These are phyloP conservation scores for Neofusicoccum umdonicola DNA, from an alignment of 2,329 filamentous ascomycete genomes.

Conservation along the genomic window DNA sequence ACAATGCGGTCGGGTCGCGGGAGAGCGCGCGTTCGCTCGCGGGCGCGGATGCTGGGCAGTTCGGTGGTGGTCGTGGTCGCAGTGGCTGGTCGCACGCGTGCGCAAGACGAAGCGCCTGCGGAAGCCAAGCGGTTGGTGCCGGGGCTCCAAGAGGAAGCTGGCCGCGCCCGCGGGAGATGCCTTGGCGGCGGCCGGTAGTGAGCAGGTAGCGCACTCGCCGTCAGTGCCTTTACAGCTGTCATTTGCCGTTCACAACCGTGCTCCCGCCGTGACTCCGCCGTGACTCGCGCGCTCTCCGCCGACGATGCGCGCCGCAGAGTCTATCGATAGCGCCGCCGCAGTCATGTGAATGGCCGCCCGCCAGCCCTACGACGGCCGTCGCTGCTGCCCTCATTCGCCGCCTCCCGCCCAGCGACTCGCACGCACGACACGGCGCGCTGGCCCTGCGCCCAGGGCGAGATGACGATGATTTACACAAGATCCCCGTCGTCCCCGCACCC, in stretches of 20 bases:
- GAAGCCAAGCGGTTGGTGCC: slow-evolving; percentile 13
- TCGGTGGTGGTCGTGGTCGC: slow-evolving; percentile 3
- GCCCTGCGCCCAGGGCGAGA: not conserved
- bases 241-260: not conserved
- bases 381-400: not conserved
- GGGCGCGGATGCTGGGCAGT: not conserved
- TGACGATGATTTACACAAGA: slow-evolving; percentile 7
- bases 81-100: slow-evolving; percentile 8
- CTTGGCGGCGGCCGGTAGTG: not conserved
- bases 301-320: not conserved
- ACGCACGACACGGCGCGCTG: not conserved
- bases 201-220: not conserved
- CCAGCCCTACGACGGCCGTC: not conserved
- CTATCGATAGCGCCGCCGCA: not conserved
- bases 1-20: not conserved
- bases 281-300: not conserved
- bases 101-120: not conserved
- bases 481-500: slow-evolving; percentile 14
- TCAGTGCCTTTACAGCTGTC: not conserved
- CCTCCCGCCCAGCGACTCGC: not conserved
- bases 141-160: slow-evolving; percentile 2
- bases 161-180: not conserved
- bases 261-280: not conserved
- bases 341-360: slow-evolving; percentile 3
- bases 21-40: not conserved